Evolutionary conservation across 192 early-diverging fungal genomes (phyloP), one percentile per base, ranked within the genome.

Genomic region (Glomus cerebriforme): DNA sequence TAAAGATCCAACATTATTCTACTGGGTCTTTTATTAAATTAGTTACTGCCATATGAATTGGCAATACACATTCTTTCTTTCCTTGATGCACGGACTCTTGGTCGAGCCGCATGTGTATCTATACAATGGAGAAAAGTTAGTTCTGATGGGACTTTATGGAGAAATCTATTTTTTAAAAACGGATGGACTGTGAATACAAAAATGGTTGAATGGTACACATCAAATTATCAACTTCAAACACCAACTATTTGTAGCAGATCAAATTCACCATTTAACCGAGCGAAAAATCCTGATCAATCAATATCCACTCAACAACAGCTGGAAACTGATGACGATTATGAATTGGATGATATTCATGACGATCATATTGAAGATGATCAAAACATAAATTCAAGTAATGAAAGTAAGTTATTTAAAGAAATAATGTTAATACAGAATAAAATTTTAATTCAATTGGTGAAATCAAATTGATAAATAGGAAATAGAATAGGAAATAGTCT

Each of bases 91-190:
- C 69, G 67, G 29, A 86, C 93, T 1, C 60, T 92, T 27, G 78
- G 79, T 27, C 79, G 82, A 12, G 83, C 84, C 8, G 81, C 81
- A 37, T 75, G 79, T 39, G 91, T 93, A 24, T 93, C 90, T 2
- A 81, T 81, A 35, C 73, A 85, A 77, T 93, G 92, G 92, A 83
- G 82, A 34, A 80, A 80, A 77, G 78, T 90, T n/a, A 87, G 87
- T 13, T 79, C 80, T 19, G 93, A 95, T 78, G 88, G 90, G 72
- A 64, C 75, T 7, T 60, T 93, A 2, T 95, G 93, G 93, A 82
- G 86, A 59, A 74, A 79, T 19, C 78, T 92, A 15, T 94, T 86
- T 60, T 75, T 83, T 26, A 43, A 63, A 35, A 83, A 80, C 24
- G 84, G 82, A 54, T 83, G 86, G 84, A 80, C 79, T 3, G 84